Evolutionary conservation across 2,329 filamentous ascomycete species (phyloP).

Genomic region (Colletotrichum gloeosporioides): DNA sequence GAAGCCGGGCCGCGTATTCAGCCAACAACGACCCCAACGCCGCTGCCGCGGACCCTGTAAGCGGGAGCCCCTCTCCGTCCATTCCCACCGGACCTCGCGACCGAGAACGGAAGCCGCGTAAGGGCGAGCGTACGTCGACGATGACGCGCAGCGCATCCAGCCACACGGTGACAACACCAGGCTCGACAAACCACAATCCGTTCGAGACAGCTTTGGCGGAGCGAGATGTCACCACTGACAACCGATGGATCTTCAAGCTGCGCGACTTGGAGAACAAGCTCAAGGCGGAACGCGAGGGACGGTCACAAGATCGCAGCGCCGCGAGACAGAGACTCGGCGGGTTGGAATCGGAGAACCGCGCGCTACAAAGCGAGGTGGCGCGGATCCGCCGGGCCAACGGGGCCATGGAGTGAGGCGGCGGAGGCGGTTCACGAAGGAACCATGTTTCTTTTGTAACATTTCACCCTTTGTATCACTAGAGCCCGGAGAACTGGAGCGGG

Average conservation of each 20-base stretch:
- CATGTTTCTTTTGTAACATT: neutral
- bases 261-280: slow-evolving; percentile 88
- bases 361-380: slow-evolving; percentile 68
- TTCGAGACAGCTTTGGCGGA: slow-evolving; percentile 31
- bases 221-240: slow-evolving; percentile 53
- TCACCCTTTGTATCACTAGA: neutral
- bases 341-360: slow-evolving; percentile 75
- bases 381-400: slow-evolving; percentile 26
- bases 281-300: slow-evolving; percentile 86
- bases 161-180: slow-evolving; percentile 9
- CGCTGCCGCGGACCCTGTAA: slow-evolving; percentile 34
- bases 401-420: slow-evolving; percentile 8
- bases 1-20: slow-evolving; percentile 53
- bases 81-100: slow-evolving; percentile 61
- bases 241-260: slow-evolving; percentile 84
- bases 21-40: slow-evolving; percentile 42
- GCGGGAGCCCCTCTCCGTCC: slow-evolving; percentile 57
- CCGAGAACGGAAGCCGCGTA: slow-evolving; percentile 27
- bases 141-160: slow-evolving; percentile 34
- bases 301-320: slow-evolving; percentile 82
- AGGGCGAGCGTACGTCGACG: slow-evolving; percentile 27
- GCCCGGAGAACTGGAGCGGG: neutral
- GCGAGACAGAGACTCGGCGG: slow-evolving; percentile 82
- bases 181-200: slow-evolving; percentile 12
- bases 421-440: neutral